Evolutionary conservation across 75 land plant species (phyloP).

Genomic region (Pinus tabuliformis): DNA sequence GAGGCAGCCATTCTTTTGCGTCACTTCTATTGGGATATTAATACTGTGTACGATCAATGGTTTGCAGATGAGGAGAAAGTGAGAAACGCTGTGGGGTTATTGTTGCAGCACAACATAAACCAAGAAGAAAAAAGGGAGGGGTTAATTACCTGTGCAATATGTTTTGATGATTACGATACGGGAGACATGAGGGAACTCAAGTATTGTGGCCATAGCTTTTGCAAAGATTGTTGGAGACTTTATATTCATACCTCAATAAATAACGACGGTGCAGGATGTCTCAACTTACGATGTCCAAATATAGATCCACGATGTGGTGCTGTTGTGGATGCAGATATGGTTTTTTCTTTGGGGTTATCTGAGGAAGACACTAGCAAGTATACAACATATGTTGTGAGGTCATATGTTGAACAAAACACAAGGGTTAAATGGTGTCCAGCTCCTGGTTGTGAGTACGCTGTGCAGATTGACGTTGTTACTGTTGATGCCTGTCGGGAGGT

Average conservation of each 20-base stretch:
- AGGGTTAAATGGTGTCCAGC: too few relatives aligned
- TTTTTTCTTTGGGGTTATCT: neutral
- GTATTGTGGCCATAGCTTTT: neutral
- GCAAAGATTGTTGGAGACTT: neutral
- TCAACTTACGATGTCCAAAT: neutral
- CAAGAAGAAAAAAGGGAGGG: neutral
- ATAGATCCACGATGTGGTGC: neutral
- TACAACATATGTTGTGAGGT: too few relatives aligned
- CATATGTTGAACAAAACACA: too few relatives aligned
- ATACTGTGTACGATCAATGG: neutral
- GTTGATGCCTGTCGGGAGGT: too few relatives aligned
- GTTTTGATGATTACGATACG: too few relatives aligned
- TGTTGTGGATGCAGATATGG: neutral
- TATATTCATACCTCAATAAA: neutral
- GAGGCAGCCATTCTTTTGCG: conserved; percentile 51
- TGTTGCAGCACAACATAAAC: neutral
- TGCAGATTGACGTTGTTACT: too few relatives aligned
- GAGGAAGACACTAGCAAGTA: conserved; percentile 9
- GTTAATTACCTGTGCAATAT: too few relatives aligned
- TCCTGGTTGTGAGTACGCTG: too few relatives aligned
- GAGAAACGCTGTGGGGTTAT: neutral
- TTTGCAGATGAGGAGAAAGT: neutral
- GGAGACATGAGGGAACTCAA: too few relatives aligned
- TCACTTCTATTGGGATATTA: conserved; percentile 53
- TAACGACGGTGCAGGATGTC: neutral